Conservation (phyloP, 805 yeast species). For the Kurtzmaniella fragi region DNA sequence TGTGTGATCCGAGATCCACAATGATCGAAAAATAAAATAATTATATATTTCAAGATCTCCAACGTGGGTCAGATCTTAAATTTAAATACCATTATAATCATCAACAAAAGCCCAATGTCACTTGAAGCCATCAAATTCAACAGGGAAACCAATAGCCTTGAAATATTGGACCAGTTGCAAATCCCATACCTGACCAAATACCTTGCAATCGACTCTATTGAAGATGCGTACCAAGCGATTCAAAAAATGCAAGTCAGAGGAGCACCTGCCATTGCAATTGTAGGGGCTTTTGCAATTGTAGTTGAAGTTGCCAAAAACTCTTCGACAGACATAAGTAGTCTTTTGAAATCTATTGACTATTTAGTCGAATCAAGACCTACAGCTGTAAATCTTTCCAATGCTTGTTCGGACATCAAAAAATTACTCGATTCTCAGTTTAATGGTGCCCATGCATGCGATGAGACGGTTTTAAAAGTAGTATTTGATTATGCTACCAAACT, state of each 20-base stretch:
- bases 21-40: no score
- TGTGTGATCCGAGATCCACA: no score
- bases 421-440: constrained; percentile 15
- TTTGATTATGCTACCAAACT: constrained; percentile 46
- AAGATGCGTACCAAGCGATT: constrained; percentile 80
- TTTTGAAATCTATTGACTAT: constrained; percentile 51
- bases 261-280: constrained; percentile 97
- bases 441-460: constrained; percentile 5
- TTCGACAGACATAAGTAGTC: constrained; percentile 20
- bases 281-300: constrained; percentile 78
- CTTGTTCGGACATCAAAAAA: constrained; percentile 48
- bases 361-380: constrained; percentile 85
- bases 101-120: constrained; percentile 11
- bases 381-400: constrained; percentile 87
- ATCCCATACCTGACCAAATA: constrained; percentile 79
- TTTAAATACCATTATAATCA: no score
- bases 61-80: no score
- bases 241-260: constrained; percentile 93
- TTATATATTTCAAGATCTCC: no score
- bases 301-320: constrained; percentile 49
- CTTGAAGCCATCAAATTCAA: constrained; percentile 66
- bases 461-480: constrained; percentile 28
- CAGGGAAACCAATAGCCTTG: constrained; percentile 38
- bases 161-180: constrained; percentile 73
- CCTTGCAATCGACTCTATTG: constrained; percentile 54